Evolutionary conservation across 1,284 basidiomycete genomes (phyloP).

Genomic region (Ceratobasidium theobromae): DNA sequence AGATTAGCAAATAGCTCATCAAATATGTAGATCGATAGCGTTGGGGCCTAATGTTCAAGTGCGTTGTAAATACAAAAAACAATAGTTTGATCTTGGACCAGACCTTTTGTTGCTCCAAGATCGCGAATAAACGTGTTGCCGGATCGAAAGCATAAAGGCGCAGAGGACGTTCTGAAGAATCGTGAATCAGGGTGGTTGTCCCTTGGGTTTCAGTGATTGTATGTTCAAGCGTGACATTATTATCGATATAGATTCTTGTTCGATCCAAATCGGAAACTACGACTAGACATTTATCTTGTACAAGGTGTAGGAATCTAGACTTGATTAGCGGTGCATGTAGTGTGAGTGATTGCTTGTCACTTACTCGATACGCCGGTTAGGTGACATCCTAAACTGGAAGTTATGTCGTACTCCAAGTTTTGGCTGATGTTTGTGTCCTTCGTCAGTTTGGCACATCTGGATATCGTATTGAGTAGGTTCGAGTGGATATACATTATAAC

Average conservation of each 20-base stretch:
- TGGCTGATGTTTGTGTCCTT: conserved; percentile 12
- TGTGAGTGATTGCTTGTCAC: neutral
- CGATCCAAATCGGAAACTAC: conserved; percentile 9
- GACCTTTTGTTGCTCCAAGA: conserved; percentile 15
- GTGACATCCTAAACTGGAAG: conserved; percentile 26
- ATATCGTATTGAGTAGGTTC: conserved; percentile 33
- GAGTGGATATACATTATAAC: conserved; percentile 25
- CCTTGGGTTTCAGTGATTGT: conserved; percentile 8
- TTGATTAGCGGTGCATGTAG: neutral
- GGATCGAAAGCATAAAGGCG: conserved; percentile 21
- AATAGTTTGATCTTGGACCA: neutral
- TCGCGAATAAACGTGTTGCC: conserved; percentile 10
- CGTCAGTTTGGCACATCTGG: conserved; percentile 16
- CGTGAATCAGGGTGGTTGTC: conserved; percentile 15
- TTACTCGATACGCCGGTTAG: conserved; percentile 15
- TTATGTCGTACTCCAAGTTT: conserved; percentile 17
- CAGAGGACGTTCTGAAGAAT: conserved; percentile 4
- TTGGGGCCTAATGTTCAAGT: conserved; percentile 1
- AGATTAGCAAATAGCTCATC: conserved; percentile 26
- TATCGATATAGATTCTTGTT: conserved; percentile 24
- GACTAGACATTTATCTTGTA: conserved; percentile 15
- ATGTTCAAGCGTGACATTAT: conserved; percentile 9
- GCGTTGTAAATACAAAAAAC: neutral
- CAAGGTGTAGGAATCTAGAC: conserved; percentile 17
- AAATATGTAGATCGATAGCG: conserved; percentile 28